Evolutionary conservation across 441 rosid species (phyloP).

Genomic region (Erodium texanum): DNA sequence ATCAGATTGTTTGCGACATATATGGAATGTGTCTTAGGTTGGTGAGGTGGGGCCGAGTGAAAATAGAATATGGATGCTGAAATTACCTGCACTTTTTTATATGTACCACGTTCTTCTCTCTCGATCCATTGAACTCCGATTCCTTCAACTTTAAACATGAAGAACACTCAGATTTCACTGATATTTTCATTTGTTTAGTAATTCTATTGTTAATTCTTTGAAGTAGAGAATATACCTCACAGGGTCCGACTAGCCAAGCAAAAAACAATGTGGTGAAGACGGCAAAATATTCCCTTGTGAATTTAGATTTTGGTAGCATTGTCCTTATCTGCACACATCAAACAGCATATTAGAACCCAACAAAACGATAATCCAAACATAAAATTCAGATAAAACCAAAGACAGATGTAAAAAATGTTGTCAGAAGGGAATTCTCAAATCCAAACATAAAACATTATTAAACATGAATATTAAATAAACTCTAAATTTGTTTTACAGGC

Average conservation of each 20-base stretch:
- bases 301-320: conserved; percentile 49
- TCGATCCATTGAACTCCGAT: conserved; percentile 62
- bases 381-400: not conserved
- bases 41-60: conserved; percentile 28
- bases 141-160: conserved; percentile 54
- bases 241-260: conserved; percentile 78
- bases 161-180: not conserved
- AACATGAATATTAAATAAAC: not conserved
- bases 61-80: conserved; percentile 12
- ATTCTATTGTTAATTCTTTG: not conserved
- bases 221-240: conserved; percentile 39
- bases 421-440: too few relatives aligned
- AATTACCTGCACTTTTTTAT: conserved; percentile 82
- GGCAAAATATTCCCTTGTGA: conserved; percentile 70
- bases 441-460: not conserved
- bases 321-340: conserved; percentile 40
- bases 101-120: conserved; percentile 74
- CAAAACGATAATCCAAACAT: not conserved
- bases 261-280: conserved; percentile 73
- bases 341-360: conserved; percentile 3
- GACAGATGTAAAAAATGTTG: not conserved
- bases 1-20: conserved; percentile 26
- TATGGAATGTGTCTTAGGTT: conserved; percentile 28
- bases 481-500: not conserved
- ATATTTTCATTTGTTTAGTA: not conserved